A percentile compares a stretch with the other conserved stretches of the same genome.
Evolutionary conservation across 2,329 filamentous ascomycete species (phyloP).

Genomic region (Monosporascus sp.): DNA sequence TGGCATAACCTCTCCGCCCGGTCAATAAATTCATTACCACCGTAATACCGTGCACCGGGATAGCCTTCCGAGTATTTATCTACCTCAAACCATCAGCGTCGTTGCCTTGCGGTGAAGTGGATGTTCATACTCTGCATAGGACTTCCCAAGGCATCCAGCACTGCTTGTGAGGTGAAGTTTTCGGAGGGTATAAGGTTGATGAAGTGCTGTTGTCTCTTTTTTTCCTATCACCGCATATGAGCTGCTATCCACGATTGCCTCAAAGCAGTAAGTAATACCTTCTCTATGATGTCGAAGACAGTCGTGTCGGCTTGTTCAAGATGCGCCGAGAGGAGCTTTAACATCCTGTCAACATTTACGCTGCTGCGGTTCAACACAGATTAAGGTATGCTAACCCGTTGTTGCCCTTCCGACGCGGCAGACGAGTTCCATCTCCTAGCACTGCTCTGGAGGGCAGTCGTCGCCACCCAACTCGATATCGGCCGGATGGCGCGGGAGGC

Average conservation of each 20-base stretch:
- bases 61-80: slow-evolving; percentile 99
- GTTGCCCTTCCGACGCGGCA: slow-evolving; percentile 49
- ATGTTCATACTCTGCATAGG: slow-evolving; percentile 78
- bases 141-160: slow-evolving; percentile 85
- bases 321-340: slow-evolving; percentile 70
- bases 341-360: slow-evolving; percentile 5
- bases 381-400: slow-evolving; percentile 42
- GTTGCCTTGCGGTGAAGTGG: slow-evolving; percentile 6
- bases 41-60: slow-evolving; percentile 92
- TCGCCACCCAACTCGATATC: slow-evolving; percentile 27
- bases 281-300: slow-evolving; percentile 85
- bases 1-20: slow-evolving; percentile 86
- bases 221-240: slow-evolving; percentile 61
- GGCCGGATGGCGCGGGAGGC: slow-evolving; percentile 42
- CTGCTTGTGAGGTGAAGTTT: slow-evolving; percentile 91
- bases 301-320: slow-evolving; percentile 81
- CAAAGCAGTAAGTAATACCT: slow-evolving; percentile 47
- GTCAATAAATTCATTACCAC: slow-evolving; percentile 94
- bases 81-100: slow-evolving; percentile 34
- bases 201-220: slow-evolving; percentile 93
- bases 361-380: not conserved
- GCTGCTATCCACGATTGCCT: slow-evolving; percentile 2
- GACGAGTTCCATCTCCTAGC: slow-evolving; percentile 41
- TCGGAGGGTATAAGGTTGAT: slow-evolving; percentile 96
- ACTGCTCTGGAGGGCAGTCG: slow-evolving; percentile 12